Conservation (phyloP, 2,329 filamentous ascomycete species). For the Didymella arachidicola region DNA sequence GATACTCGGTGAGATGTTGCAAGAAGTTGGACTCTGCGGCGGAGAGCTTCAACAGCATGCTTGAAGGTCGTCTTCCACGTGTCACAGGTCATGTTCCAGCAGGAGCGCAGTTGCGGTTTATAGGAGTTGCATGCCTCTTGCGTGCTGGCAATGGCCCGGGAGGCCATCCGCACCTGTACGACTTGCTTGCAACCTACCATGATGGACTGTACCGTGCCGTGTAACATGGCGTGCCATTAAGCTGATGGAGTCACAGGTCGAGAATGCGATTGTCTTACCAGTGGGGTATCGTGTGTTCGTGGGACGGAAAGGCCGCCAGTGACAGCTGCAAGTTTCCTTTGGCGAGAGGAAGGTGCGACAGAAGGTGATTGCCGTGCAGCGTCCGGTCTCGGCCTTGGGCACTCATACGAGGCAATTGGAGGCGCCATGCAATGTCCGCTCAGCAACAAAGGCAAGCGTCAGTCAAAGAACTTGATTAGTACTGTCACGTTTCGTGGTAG, state of each 20-base stretch:
- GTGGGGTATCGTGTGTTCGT: neutral
- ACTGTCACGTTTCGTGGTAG: neutral
- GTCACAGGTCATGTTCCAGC: neutral
- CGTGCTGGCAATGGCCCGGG: conserved; percentile 8
- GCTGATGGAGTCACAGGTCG: neutral
- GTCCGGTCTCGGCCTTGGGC: neutral
- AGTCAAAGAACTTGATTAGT: neutral
- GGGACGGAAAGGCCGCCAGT: neutral
- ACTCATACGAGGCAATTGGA: neutral
- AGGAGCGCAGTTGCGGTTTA: neutral
- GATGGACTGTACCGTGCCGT: neutral
- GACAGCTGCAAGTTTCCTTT: conserved; percentile 6
- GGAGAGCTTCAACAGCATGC: neutral
- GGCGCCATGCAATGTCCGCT: no score
- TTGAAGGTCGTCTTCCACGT: neutral
- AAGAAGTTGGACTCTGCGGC: neutral
- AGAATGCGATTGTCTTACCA: conserved; percentile 9
- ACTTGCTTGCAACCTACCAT: conserved; percentile 7
- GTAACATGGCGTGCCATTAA: neutral
- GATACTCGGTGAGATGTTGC: neutral
- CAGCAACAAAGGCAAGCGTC: neutral
- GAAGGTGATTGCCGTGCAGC: neutral
- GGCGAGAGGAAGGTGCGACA: conserved; percentile 3
- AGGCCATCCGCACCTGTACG: neutral
- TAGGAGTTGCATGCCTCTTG: conserved; percentile 4